Conservation (phyloP, 2,329 filamentous ascomycete species). For the Harringtonia aguacate region DNA sequence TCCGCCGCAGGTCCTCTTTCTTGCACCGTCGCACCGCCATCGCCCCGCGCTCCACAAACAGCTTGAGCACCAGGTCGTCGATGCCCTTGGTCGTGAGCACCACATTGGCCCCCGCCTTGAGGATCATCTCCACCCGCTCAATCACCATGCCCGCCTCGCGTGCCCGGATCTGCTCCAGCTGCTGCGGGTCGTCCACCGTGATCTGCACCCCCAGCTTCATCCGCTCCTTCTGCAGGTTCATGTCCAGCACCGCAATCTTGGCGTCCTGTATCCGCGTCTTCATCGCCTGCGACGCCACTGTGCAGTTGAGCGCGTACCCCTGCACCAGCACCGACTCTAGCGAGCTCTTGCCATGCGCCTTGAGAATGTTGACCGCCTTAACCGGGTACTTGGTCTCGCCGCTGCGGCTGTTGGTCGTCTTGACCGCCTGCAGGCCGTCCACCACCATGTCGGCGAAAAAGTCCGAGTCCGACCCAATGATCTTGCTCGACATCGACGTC, state of each 20-base stretch:
- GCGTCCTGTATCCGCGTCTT: slow-evolving; percentile 83
- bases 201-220: slow-evolving; percentile 99
- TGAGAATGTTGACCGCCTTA: slow-evolving; percentile 97
- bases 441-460: slow-evolving; percentile 98
- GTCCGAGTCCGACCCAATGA: slow-evolving; percentile 89
- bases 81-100: slow-evolving; percentile 97
- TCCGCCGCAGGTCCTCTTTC: slow-evolving; percentile 93
- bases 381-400: slow-evolving; percentile 88
- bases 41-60: slow-evolving; percentile 86
- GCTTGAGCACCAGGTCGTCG: slow-evolving; percentile 88
- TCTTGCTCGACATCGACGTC: slow-evolving; percentile 99
- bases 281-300: slow-evolving; percentile 97
- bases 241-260: slow-evolving; percentile 93
- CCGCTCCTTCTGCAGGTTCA: slow-evolving; percentile 97
- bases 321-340: slow-evolving; percentile 77
- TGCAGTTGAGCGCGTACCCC: slow-evolving; percentile 97
- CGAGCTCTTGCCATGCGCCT: slow-evolving; percentile 90
- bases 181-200: slow-evolving; percentile 92
- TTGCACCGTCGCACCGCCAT: slow-evolving; percentile 96
- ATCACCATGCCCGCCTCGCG: slow-evolving; percentile 88
- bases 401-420: slow-evolving; percentile 79
- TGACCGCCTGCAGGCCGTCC: slow-evolving; percentile 90
- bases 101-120: slow-evolving; percentile 95
- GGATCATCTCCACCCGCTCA: slow-evolving; percentile 91
- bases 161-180: slow-evolving; percentile 93